phyloP scores from a whole-genome alignment of 345 rosid genomes.

The Arabidopsis arenosa region DNA sequence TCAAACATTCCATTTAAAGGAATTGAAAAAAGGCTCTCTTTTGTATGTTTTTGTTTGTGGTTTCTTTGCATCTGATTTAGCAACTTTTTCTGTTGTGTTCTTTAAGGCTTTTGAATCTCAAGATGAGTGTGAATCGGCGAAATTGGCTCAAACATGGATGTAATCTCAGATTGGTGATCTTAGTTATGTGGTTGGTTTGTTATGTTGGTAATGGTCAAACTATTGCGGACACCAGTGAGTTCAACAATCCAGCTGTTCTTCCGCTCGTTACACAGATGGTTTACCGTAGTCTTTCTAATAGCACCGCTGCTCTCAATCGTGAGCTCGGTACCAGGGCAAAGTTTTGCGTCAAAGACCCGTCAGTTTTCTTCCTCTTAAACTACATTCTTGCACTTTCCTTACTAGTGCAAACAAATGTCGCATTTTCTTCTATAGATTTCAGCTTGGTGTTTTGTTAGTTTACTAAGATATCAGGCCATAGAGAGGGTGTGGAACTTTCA shows the following conservation, averaged over 20 bases:
- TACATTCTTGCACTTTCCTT: slow-evolving; percentile 13
- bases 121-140: slow-evolving; percentile 52
- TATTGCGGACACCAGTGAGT: slow-evolving; percentile 49
- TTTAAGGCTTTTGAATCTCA: slow-evolving; percentile 21
- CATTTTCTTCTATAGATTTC: neutral
- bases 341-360: slow-evolving; percentile 83
- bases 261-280: slow-evolving; percentile 54
- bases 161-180: slow-evolving; percentile 48
- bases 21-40: neutral
- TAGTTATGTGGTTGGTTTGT: slow-evolving; percentile 50
- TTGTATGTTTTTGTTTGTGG: neutral
- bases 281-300: slow-evolving; percentile 58
- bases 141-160: slow-evolving; percentile 46
- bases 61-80: slow-evolving; percentile 21
- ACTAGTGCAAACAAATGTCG: neutral
- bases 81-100: neutral
- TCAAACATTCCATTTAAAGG: slow-evolving; percentile 9
- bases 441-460: slow-evolving; percentile 14
- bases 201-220: slow-evolving; percentile 55
- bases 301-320: slow-evolving; percentile 56
- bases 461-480: neutral
- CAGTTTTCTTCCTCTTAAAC: slow-evolving; percentile 37
- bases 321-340: slow-evolving; percentile 57
- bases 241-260: slow-evolving; percentile 60
- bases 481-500: neutral